These are phyloP conservation scores for Yamadazyma diddensiae DNA, from an alignment of 1,139 yeast species.

Conservation along the genomic window DNA sequence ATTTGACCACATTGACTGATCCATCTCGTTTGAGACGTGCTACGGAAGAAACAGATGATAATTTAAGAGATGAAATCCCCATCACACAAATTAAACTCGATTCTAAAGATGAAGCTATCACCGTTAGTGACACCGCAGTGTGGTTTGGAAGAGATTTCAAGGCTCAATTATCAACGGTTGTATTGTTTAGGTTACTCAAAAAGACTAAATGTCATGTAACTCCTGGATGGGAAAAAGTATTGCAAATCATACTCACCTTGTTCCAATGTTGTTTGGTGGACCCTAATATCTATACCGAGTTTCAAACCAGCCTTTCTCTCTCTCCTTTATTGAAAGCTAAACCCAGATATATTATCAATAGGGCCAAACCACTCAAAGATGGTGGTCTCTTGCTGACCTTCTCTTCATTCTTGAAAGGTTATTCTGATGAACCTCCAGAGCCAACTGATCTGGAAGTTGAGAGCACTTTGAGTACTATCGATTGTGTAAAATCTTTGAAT, in stretches of 20 bases:
- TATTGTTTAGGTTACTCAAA: conserved; percentile 72
- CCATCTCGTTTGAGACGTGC: conserved; percentile 14
- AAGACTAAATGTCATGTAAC: conserved; percentile 51
- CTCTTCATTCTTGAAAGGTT: conserved; percentile 87
- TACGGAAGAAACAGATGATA: conserved; percentile 23
- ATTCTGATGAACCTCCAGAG: conserved; percentile 81
- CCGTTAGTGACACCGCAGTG: conserved; percentile 79
- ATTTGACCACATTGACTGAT: conserved; percentile 53
- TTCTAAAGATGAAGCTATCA: conserved; percentile 52
- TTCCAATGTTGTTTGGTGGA: conserved; percentile 71
- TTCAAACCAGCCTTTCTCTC: conserved; percentile 55
- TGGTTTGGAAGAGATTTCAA: conserved; percentile 87
- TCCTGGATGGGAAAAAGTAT: conserved; percentile 58
- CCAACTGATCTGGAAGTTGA: conserved; percentile 93
- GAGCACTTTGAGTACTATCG: conserved; percentile 75
- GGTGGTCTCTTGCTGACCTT: conserved; percentile 81
- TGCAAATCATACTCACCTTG: conserved; percentile 60
- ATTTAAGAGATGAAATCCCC: conserved; percentile 44
- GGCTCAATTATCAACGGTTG: conserved; percentile 86
- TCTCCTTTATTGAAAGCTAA: conserved; percentile 57
- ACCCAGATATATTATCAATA: conserved; percentile 63
- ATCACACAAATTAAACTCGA: conserved; percentile 48
- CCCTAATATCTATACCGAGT: conserved; percentile 63
- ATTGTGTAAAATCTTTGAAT: conserved; percentile 71
- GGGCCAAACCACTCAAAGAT: conserved; percentile 61